Evolutionary conservation across 192 early-diverging fungal species (phyloP).

Genomic region (Rhizophagus clarus): DNA sequence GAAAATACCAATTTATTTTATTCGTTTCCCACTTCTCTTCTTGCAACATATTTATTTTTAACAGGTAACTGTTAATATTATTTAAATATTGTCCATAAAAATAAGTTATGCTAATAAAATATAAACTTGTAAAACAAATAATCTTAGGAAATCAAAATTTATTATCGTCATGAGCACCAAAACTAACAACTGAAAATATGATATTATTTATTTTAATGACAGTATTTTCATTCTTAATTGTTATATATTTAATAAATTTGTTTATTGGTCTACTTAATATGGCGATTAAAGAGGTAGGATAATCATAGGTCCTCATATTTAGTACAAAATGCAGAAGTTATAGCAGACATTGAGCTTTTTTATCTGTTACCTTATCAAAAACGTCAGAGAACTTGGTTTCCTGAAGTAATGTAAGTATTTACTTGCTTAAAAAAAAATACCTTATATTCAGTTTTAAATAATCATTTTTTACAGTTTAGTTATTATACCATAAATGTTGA

Average conservation of each 20-base stretch:
- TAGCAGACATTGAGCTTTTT: conserved; percentile 19
- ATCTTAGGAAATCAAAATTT: neutral
- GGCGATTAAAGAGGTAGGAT: neutral
- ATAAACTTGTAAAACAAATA: too few species aligned
- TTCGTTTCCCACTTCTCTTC: neutral
- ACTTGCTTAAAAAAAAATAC: too few species aligned
- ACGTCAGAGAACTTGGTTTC: conserved; percentile 9
- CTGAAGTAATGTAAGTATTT: conserved; percentile 8
- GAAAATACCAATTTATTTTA: conserved; percentile 16
- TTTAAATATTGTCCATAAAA: neutral
- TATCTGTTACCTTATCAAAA: neutral
- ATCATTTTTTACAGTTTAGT: too few species aligned
- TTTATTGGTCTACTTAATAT: conserved; percentile 15
- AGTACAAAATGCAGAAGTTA: conserved; percentile 2
- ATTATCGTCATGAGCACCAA: neutral
- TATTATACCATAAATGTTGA: neutral
- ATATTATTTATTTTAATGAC: neutral
- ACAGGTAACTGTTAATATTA: neutral
- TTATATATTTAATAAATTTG: neutral
- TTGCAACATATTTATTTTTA: conserved; percentile 8
- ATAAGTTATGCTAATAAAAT: too few species aligned
- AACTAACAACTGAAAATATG: neutral
- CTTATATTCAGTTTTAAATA: too few species aligned
- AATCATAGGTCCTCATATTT: neutral
- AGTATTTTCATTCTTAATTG: conserved; percentile 3